phyloP scores from a whole-genome alignment of 495 filamentous ascomycete species.

The Penicillium angulare region DNA sequence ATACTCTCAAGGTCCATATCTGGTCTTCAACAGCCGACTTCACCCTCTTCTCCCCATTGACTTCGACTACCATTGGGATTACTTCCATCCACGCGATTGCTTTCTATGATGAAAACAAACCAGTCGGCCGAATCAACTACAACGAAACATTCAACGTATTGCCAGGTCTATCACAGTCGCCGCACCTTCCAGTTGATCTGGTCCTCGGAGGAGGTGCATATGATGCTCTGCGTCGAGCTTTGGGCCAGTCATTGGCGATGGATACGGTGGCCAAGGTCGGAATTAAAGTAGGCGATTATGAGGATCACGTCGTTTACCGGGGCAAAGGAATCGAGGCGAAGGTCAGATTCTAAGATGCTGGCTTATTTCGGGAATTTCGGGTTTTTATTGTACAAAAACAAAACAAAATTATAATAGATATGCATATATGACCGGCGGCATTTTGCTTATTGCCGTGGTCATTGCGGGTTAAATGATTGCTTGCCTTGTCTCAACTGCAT shows the following conservation, averaged over 20 bases:
- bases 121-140: slow-evolving; percentile 73
- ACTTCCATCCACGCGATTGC: slow-evolving; percentile 80
- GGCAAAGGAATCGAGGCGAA: slow-evolving; percentile 74
- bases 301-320: slow-evolving; percentile 63
- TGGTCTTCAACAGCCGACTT: slow-evolving; percentile 85
- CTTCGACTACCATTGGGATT: slow-evolving; percentile 67
- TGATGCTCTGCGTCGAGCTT: slow-evolving; percentile 72
- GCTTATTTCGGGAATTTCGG: too few species aligned
- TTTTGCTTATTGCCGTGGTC: too few species aligned
- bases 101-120: slow-evolving; percentile 74
- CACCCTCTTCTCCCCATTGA: slow-evolving; percentile 74
- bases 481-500: too few species aligned
- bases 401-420: too few species aligned
- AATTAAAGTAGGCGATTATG: slow-evolving; percentile 70
- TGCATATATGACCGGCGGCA: too few species aligned
- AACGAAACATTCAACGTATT: slow-evolving; percentile 71
- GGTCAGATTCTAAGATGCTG: slow-evolving; percentile 39
- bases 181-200: slow-evolving; percentile 79
- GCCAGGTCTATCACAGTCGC: slow-evolving; percentile 67
- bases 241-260: slow-evolving; percentile 78
- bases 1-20: slow-evolving; percentile 65
- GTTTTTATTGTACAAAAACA: too few species aligned
- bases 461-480: too few species aligned
- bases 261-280: slow-evolving; percentile 73
- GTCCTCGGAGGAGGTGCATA: slow-evolving; percentile 76